Conservation (phyloP, 495 filamentous ascomycete species). For the Annulohypoxylon stygium region DNA sequence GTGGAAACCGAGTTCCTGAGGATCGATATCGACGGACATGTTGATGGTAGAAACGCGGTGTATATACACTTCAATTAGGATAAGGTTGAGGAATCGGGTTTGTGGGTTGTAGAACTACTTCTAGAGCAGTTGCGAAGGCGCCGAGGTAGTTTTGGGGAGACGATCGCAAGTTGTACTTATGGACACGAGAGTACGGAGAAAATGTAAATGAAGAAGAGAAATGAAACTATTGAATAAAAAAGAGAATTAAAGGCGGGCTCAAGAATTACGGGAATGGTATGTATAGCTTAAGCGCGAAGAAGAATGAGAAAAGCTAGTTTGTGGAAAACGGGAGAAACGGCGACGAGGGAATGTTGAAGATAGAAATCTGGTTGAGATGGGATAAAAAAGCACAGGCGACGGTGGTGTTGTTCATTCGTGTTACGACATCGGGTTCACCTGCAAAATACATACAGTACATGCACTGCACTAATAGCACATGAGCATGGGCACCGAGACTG, state of each 20-base stretch:
- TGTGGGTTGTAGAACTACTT: slow-evolving; percentile 6
- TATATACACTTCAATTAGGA: slow-evolving; percentile 17
- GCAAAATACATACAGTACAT: not conserved
- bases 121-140: slow-evolving; percentile 18
- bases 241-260: slow-evolving; percentile 15
- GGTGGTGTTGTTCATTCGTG: slow-evolving; percentile 40
- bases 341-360: slow-evolving; percentile 37
- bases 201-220: slow-evolving; percentile 1
- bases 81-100: slow-evolving; percentile 5
- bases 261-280: slow-evolving; percentile 19
- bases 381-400: slow-evolving; percentile 35
- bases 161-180: slow-evolving; percentile 35
- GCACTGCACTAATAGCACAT: too few species aligned
- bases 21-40: slow-evolving; percentile 96
- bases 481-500: too few species aligned
- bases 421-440: slow-evolving; percentile 45
- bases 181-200: slow-evolving; percentile 8
- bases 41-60: slow-evolving; percentile 45
- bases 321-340: slow-evolving; percentile 7
- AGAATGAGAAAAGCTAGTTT: slow-evolving; percentile 21
- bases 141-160: slow-evolving; percentile 22
- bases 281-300: not conserved
- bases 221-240: slow-evolving; percentile 44
- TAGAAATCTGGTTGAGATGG: slow-evolving; percentile 40
- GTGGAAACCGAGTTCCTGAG: slow-evolving; percentile 90